phyloP scores from a whole-genome alignment of 768 basidiomycete species.

The Boletus rubescentipes region DNA sequence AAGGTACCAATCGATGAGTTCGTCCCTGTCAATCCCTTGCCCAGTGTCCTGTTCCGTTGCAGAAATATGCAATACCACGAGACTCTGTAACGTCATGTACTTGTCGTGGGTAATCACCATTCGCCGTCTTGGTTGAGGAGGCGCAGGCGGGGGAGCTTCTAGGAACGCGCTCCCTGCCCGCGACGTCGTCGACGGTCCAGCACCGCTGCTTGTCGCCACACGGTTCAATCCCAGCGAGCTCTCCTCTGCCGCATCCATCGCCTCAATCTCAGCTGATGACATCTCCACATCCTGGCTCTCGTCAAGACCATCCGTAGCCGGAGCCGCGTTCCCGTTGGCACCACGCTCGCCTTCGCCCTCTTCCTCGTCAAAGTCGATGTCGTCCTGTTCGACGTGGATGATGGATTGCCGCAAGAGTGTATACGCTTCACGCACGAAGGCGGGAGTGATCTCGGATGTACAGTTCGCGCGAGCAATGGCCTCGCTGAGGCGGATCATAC shows the following conservation, averaged over 20 bases:
- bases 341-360: conserved; percentile 60
- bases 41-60: conserved; percentile 75
- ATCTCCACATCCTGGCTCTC: conserved; percentile 65
- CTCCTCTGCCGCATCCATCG: conserved; percentile 49
- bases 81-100: conserved; percentile 85
- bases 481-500: conserved; percentile 97
- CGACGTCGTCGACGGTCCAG: conserved; percentile 33
- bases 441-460: conserved; percentile 92
- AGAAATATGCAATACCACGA: conserved; percentile 81
- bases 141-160: conserved; percentile 35
- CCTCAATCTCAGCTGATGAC: conserved; percentile 58
- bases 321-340: conserved; percentile 35
- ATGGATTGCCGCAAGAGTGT: conserved; percentile 93
- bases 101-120: conserved; percentile 96
- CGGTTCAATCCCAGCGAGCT: conserved; percentile 42
- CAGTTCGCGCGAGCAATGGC: conserved; percentile 98
- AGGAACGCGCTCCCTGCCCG: conserved; percentile 28
- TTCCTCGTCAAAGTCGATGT: conserved; percentile 96
- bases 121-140: conserved; percentile 60
- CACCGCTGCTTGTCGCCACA: conserved; percentile 36
- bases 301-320: conserved; percentile 39
- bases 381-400: conserved; percentile 99
- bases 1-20: conserved; percentile 95
- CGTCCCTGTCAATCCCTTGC: conserved; percentile 80
- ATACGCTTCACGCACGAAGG: conserved; percentile 94